These are phyloP conservation scores for Pythium guiyangense DNA, from an alignment of 352 stramenopile genomes.

Conservation along the genomic window DNA sequence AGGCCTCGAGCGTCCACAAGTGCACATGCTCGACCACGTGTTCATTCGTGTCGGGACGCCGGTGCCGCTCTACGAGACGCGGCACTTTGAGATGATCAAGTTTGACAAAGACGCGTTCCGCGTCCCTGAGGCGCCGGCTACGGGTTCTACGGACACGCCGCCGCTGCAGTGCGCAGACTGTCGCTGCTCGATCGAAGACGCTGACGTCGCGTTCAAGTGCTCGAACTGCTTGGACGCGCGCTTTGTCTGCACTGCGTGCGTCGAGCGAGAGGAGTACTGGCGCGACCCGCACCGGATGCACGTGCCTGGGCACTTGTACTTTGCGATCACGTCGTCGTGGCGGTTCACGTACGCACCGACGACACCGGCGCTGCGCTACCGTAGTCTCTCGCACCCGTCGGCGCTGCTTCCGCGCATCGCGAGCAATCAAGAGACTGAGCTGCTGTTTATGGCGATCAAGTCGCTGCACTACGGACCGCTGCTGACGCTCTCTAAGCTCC, in stretches of 20 bases:
- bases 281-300: conserved; percentile 50
- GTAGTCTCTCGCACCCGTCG: conserved; percentile 38
- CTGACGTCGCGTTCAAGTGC: conserved; percentile 50
- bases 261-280: conserved; percentile 39
- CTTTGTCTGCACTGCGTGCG: conserved; percentile 43
- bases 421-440: conserved; percentile 45
- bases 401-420: conserved; percentile 52
- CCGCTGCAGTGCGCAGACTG: conserved; percentile 26
- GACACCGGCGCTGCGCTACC: conserved; percentile 25
- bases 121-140: not conserved
- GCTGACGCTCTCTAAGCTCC: conserved; percentile 43
- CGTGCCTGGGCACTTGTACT: conserved; percentile 61
- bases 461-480: conserved; percentile 62
- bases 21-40: conserved; percentile 48
- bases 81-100: conserved; percentile 37
- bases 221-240: conserved; percentile 50
- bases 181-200: conserved; percentile 23
- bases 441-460: conserved; percentile 65
- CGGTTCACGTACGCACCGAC: conserved; percentile 24
- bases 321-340: conserved; percentile 47
- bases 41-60: conserved; percentile 62
- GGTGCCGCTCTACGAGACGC: conserved; percentile 55
- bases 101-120: conserved; percentile 21
- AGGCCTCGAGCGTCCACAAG: conserved; percentile 1
- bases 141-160: too few species aligned